Base-by-base conservation (phyloP, 139 green algal genomes). In the Parachlorella kessleri region DNA sequence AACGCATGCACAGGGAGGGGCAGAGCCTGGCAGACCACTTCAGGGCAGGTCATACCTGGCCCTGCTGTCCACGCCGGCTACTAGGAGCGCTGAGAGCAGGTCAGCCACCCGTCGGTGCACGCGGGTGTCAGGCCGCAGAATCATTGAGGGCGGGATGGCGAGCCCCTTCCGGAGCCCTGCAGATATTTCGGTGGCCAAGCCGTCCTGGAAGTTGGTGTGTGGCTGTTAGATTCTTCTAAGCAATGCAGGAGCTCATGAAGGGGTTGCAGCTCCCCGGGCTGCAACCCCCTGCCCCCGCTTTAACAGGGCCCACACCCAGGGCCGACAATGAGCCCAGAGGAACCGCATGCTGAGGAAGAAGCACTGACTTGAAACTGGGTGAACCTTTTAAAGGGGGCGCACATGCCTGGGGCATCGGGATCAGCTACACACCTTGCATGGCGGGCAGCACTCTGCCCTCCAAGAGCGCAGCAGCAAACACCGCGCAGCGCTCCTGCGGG, bases 381-480 rank as follows among this genome's bases (percentile, higher is more conserved):
- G n/a, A n/a, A n/a, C n/a, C n/a, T n/a, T n/a, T n/a, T n/a, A n/a
- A n/a, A n/a, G n/a, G n/a, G n/a, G n/a, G n/a, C n/a, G n/a, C n/a
- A n/a, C n/a, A n/a, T 32, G 37, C 35, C 8, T 71, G 64, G 24
- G 67, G n/a, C n/a, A n/a, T n/a, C n/a, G n/a, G n/a, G n/a, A 14
- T 14, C 38, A 28, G 21, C 6, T 33, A 23, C 37, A 4, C 64
- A 65, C 72, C 53, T 54, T 74, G 65, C 54, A 86, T 69, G 76
- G 41, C 68, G 32, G 84, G 80, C 73, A 96, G 68, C 41, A 95
- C 91, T 3, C 59, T 76, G 3, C 96, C 96, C 36, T 90, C 87
- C 39, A 99, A 81, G 78, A 99, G 85, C 26, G 95, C 96, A 10
- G 83, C 83, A 2, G 85, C 96, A 80, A 99, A 98, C 40, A 89